Conservation (phyloP, 1,284 basidiomycete species). For the Inonotus hispidus region DNA sequence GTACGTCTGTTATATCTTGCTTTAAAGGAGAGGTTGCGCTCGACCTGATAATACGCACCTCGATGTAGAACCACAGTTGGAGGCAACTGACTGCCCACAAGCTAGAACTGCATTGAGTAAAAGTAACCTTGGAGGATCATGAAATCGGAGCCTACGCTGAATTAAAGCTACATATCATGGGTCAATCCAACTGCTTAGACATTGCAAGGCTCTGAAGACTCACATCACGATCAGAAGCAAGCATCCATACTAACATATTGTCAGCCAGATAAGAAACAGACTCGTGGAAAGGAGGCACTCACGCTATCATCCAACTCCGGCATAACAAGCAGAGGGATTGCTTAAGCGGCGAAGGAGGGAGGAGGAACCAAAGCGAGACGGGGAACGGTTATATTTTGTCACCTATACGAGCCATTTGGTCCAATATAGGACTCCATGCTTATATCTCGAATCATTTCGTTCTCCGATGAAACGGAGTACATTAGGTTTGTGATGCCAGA, state of each 20-base stretch:
- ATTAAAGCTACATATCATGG: neutral
- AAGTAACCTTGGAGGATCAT: neutral
- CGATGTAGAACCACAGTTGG: neutral
- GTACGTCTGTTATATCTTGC: neutral
- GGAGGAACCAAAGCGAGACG: too few relatives aligned
- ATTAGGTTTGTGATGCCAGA: too few relatives aligned
- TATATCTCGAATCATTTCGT: too few relatives aligned
- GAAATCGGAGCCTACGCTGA: neutral
- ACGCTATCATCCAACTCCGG: too few relatives aligned
- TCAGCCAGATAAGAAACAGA: too few relatives aligned
- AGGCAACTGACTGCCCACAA: neutral
- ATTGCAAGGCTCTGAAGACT: neutral
- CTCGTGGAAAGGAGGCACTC: too few relatives aligned
- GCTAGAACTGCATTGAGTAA: neutral
- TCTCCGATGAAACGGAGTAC: too few relatives aligned
- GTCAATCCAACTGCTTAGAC: neutral
- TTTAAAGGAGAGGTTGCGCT: neutral
- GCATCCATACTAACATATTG: neutral
- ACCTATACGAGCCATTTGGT: too few relatives aligned
- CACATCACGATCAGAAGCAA: neutral
- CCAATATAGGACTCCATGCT: too few relatives aligned
- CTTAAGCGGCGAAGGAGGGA: too few relatives aligned
- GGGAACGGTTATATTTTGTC: too few relatives aligned
- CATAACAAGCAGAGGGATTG: too few relatives aligned
- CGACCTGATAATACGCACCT: neutral